Conservation (phyloP, 805 yeast species). For the Cyberlindnera galapagoensis region DNA sequence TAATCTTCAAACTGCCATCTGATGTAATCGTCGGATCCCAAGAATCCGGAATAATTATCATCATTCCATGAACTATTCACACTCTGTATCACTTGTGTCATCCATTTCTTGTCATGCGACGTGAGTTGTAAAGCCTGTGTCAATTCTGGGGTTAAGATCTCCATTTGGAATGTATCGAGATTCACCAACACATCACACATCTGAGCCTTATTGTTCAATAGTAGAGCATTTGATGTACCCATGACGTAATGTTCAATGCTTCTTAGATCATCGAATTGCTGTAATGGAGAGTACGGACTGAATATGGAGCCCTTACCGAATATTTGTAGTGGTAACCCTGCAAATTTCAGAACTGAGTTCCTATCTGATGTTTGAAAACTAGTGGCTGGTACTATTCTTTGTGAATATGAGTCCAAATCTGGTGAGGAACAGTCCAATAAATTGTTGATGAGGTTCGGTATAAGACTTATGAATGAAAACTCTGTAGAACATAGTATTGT, state of each 20-base stretch:
- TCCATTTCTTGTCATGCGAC: slow-evolving; percentile 69
- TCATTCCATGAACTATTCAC: slow-evolving; percentile 28
- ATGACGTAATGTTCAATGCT: slow-evolving; percentile 61
- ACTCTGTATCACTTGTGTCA: slow-evolving; percentile 45
- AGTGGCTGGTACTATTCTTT: slow-evolving; percentile 48
- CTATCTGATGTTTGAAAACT: slow-evolving; percentile 75
- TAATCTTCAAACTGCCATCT: slow-evolving; percentile 89
- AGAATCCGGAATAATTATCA: slow-evolving; percentile 43
- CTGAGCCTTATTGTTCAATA: slow-evolving; percentile 56
- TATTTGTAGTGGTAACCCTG: slow-evolving; percentile 83
- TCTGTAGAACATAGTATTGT: slow-evolving; percentile 78
- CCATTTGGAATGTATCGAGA: slow-evolving; percentile 46
- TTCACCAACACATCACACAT: slow-evolving; percentile 69
- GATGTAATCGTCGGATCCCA: slow-evolving; percentile 83
- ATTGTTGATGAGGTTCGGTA: slow-evolving; percentile 72
- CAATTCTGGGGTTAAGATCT: slow-evolving; percentile 38
- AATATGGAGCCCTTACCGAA: slow-evolving; percentile 85
- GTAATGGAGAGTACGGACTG: slow-evolving; percentile 91
- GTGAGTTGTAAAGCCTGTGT: slow-evolving; percentile 41
- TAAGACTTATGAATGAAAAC: slow-evolving; percentile 73
- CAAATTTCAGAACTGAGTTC: slow-evolving; percentile 64
- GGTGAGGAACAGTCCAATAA: slow-evolving; percentile 81
- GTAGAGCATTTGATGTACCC: slow-evolving; percentile 83
- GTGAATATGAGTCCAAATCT: slow-evolving; percentile 45
- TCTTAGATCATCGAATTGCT: slow-evolving; percentile 72